Evolutionary conservation across 2,329 filamentous ascomycete species (phyloP).

Genomic region (Madurella fahalii): DNA sequence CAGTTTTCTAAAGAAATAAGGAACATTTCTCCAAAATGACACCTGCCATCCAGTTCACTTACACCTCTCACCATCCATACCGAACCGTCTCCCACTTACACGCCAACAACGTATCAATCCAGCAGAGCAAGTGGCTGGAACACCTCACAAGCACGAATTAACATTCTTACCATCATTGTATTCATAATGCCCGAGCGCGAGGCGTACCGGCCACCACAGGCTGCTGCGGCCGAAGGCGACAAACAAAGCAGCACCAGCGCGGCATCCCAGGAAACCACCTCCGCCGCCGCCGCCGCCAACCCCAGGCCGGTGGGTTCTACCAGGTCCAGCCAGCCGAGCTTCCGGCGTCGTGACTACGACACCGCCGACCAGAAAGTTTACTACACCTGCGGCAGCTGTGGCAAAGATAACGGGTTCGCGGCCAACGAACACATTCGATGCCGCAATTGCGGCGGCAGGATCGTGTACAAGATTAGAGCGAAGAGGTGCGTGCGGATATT

Average conservation of each 20-base stretch:
- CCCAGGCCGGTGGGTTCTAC: not conserved
- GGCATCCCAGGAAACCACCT: not conserved
- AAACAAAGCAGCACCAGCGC: not conserved
- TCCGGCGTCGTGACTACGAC: not conserved
- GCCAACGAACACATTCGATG: slow-evolving; percentile 10
- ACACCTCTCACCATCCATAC: not conserved
- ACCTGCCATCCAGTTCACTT: too few relatives aligned
- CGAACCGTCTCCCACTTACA: not conserved
- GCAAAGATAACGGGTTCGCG: not conserved
- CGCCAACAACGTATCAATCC: not conserved
- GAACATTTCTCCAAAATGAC: too few relatives aligned
- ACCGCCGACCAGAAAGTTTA: slow-evolving; percentile 7
- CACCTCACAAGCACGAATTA: too few relatives aligned
- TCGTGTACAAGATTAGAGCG: slow-evolving; percentile 3
- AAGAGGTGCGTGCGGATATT: not conserved
- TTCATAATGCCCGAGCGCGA: not conserved
- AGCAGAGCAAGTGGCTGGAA: too few relatives aligned
- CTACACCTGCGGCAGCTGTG: slow-evolving; percentile 8
- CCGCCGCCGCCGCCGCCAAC: not conserved
- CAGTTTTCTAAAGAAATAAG: too few relatives aligned
- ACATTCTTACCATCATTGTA: too few relatives aligned
- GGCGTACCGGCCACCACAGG: not conserved
- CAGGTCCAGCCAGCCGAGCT: not conserved
- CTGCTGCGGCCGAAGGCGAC: not conserved
- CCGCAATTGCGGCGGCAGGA: slow-evolving; percentile 1